phyloP scores from a whole-genome alignment of 2,329 filamentous ascomycete species.

The Fusarium sp. region DNA sequence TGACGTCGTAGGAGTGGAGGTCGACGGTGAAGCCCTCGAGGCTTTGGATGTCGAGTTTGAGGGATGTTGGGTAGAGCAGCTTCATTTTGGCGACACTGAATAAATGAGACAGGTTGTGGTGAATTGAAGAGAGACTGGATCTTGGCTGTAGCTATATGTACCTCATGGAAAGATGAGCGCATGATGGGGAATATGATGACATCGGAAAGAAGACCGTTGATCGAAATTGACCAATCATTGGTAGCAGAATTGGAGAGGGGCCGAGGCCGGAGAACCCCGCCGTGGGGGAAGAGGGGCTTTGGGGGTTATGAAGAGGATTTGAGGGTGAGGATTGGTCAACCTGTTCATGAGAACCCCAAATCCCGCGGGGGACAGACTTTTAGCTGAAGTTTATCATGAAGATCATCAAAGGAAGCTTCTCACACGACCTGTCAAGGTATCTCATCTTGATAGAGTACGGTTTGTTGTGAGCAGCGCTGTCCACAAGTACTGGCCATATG shows the following conservation, averaged over 20 bases:
- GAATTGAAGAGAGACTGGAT: not conserved
- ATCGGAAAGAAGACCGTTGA: conserved; percentile 42
- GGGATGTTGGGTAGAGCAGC: conserved; percentile 74
- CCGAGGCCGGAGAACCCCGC: conserved; percentile 36
- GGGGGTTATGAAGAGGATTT: conserved; percentile 11
- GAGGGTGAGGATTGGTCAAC: conserved; percentile 1
- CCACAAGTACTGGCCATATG: too few relatives aligned
- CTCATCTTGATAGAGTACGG: too few relatives aligned
- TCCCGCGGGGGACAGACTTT: conserved; percentile 20
- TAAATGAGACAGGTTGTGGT: not conserved
- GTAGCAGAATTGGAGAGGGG: fast-evolving
- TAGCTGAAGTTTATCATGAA: not conserved
- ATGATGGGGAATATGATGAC: conserved; percentile 20
- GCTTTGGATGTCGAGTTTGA: conserved; percentile 65
- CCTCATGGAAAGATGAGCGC: conserved; percentile 26
- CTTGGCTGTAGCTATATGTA: conserved; percentile 33
- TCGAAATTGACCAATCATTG: not conserved
- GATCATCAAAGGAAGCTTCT: not conserved
- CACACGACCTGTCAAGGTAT: not conserved
- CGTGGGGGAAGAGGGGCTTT: conserved; percentile 33
- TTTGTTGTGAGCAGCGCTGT: too few relatives aligned
- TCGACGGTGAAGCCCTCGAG: conserved; percentile 69
- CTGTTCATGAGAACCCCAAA: conserved; percentile 15
- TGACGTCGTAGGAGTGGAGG: conserved; percentile 71
- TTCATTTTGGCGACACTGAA: conserved; percentile 59